Evolutionary conservation across 352 stramenopile genomes (phyloP).

Genomic region (Pythium aquatile): DNA sequence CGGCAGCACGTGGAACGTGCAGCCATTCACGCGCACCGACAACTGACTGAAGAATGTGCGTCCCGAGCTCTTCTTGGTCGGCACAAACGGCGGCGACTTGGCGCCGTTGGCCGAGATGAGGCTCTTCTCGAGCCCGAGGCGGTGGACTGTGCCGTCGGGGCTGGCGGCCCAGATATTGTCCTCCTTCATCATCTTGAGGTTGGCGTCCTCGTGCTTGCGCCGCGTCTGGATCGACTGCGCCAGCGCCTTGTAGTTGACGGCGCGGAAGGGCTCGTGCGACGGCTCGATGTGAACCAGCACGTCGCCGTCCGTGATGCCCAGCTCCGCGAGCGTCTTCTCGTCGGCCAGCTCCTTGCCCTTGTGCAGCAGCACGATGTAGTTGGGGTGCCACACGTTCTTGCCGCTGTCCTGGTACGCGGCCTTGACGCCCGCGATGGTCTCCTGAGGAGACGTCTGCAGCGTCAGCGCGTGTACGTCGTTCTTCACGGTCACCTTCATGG

Average conservation of each 20-base stretch:
- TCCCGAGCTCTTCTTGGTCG: constrained; percentile 50
- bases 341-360: constrained; percentile 85
- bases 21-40: constrained; percentile 83
- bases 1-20: constrained; percentile 82
- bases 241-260: constrained; percentile 83
- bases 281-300: constrained; percentile 86
- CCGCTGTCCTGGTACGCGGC: constrained; percentile 76
- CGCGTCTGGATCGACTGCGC: constrained; percentile 76
- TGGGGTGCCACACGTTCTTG: constrained; percentile 59
- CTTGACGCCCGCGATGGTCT: constrained; percentile 83
- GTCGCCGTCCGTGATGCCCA: constrained; percentile 70
- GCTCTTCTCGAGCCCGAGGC: constrained; percentile 81
- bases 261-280: constrained; percentile 82
- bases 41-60: constrained; percentile 87
- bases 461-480: constrained; percentile 67
- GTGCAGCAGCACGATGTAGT: constrained; percentile 83
- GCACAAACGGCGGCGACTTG: constrained; percentile 48
- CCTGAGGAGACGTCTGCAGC: constrained; percentile 64
- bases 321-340: constrained; percentile 82
- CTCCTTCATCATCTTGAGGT: constrained; percentile 85
- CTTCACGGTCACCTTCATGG: constrained; percentile 81
- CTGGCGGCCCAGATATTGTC: constrained; percentile 87
- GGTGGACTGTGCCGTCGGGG: constrained; percentile 77
- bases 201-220: constrained; percentile 77
- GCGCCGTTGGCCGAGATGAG: constrained; percentile 62